Evolutionary conservation across 2,329 filamentous ascomycete genomes (phyloP).

Genomic region (Paecilomyces sp.): DNA sequence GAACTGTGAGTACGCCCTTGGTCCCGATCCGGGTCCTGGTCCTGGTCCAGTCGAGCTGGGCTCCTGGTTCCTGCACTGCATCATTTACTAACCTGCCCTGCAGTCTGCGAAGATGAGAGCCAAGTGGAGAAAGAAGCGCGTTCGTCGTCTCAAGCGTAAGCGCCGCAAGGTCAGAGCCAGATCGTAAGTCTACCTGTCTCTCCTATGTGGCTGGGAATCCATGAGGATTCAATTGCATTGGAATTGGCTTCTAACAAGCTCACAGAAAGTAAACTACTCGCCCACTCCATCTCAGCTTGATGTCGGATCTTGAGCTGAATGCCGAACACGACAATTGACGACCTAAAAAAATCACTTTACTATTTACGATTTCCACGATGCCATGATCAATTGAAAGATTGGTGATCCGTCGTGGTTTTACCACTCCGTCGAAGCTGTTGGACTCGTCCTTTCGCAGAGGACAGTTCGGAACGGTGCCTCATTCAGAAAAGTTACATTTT

Average conservation of each 20-base stretch:
- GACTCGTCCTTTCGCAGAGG: neutral
- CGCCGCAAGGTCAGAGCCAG: slow-evolving; percentile 99
- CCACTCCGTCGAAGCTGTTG: neutral
- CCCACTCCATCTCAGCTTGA: slow-evolving; percentile 48
- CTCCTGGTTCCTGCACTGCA: neutral
- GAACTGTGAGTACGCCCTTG: slow-evolving; percentile 29
- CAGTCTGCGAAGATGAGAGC: slow-evolving; percentile 63
- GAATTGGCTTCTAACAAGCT: neutral
- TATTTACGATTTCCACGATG: slow-evolving; percentile 1
- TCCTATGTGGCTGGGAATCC: neutral
- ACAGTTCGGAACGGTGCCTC: slow-evolving; percentile 8
- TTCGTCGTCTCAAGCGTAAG: slow-evolving; percentile 98
- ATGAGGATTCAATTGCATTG: slow-evolving; percentile 23
- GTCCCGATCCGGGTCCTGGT: neutral
- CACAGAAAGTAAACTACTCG: slow-evolving; percentile 62
- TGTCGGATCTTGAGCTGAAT: slow-evolving; percentile 29
- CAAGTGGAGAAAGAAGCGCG: slow-evolving; percentile 99
- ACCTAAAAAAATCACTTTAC: slow-evolving; percentile 10
- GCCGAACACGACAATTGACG: slow-evolving; percentile 28
- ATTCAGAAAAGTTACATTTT: slow-evolving; percentile 4
- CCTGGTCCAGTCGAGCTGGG: neutral
- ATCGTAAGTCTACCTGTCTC: slow-evolving; percentile 61
- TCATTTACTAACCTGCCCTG: slow-evolving; percentile 8
- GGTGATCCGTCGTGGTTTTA: neutral
- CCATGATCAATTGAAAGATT: neutral